A percentile compares a stretch with the other conserved stretches of the same genome.
phyloP scores from a whole-genome alignment of 768 basidiomycete genomes.

The Mycena olivaceomarginata region DNA sequence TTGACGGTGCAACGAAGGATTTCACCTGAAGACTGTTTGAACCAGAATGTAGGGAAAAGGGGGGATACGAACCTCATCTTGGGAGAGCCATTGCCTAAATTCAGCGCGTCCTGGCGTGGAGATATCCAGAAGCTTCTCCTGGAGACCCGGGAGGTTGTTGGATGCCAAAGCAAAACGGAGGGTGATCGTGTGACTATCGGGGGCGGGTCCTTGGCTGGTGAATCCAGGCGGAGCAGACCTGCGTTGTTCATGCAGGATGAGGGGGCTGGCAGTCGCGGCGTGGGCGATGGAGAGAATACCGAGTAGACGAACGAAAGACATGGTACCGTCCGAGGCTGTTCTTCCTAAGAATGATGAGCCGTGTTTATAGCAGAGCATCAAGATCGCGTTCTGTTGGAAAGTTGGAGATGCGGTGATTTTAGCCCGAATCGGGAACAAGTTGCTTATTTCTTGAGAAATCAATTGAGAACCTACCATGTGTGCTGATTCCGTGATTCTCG shows the following conservation, averaged over 20 bases:
- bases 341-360: too few relatives aligned
- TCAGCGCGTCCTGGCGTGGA: constrained; percentile 34
- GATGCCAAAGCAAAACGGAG: constrained; percentile 56
- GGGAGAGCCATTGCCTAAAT: constrained; percentile 53
- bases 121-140: too few relatives aligned
- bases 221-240: constrained; percentile 45
- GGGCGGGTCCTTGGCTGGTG: constrained; percentile 42
- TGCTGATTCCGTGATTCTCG: constrained; percentile 24
- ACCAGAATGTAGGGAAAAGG: background rate
- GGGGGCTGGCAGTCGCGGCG: too few relatives aligned
- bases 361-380: too few relatives aligned
- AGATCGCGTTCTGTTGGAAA: too few relatives aligned
- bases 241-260: background rate
- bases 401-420: background rate
- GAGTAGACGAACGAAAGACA: too few relatives aligned
- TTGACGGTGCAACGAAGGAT: constrained; percentile 42
- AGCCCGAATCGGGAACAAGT: background rate
- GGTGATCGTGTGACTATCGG: constrained; percentile 42
- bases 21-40: too few relatives aligned
- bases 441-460: constrained; percentile 3
- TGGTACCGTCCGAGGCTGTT: too few relatives aligned
- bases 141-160: background rate
- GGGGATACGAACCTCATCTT: constrained; percentile 49
- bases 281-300: too few relatives aligned
- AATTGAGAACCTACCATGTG: constrained; percentile 4